phyloP scores from a whole-genome alignment of 495 filamentous ascomycete species.

The Lasiosphaeria hispida region DNA sequence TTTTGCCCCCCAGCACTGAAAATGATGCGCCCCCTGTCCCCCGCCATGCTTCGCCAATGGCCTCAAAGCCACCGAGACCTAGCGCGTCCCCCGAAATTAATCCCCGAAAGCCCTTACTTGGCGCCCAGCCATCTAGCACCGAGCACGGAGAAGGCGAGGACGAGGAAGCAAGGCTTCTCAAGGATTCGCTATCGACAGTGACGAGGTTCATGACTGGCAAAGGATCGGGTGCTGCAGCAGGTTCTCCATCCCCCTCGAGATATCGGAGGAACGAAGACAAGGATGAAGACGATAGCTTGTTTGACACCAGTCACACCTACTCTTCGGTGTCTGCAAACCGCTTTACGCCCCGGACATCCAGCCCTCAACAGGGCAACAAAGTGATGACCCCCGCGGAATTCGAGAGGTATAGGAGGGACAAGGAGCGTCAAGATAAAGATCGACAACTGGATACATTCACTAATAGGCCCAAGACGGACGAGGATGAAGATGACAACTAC shows the following conservation, averaged over 20 bases:
- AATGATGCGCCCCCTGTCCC: slow-evolving; percentile 32
- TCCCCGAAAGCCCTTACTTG: slow-evolving; percentile 47
- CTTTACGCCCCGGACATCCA: slow-evolving; percentile 38
- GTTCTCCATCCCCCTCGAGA: slow-evolving; percentile 23
- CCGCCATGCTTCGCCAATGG: slow-evolving; percentile 28
- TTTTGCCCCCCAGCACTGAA: slow-evolving; percentile 29
- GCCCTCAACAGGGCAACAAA: slow-evolving; percentile 54
- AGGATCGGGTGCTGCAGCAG: slow-evolving; percentile 1
- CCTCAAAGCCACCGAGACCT: slow-evolving; percentile 12
- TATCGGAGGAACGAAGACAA: slow-evolving; percentile 40
- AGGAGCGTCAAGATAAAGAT: slow-evolving; percentile 75
- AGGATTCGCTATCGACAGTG: slow-evolving; percentile 56
- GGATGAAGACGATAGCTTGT: slow-evolving; percentile 43
- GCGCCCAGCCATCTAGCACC: slow-evolving; percentile 41
- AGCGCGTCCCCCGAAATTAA: slow-evolving; percentile 36
- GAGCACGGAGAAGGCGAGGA: slow-evolving; percentile 53
- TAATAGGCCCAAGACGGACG: slow-evolving; percentile 40
- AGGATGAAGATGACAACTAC: slow-evolving; percentile 59
- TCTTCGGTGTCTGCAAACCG: slow-evolving; percentile 53
- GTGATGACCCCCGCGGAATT: slow-evolving; percentile 90
- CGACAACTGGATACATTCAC: slow-evolving; percentile 38
- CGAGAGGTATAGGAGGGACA: slow-evolving; percentile 76
- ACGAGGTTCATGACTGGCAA: slow-evolving; percentile 40
- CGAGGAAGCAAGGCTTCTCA: slow-evolving; percentile 66
- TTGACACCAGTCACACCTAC: slow-evolving; percentile 53